Evolutionary conservation across 305 asterid species (phyloP).

Genomic region (Galium porrigens): DNA sequence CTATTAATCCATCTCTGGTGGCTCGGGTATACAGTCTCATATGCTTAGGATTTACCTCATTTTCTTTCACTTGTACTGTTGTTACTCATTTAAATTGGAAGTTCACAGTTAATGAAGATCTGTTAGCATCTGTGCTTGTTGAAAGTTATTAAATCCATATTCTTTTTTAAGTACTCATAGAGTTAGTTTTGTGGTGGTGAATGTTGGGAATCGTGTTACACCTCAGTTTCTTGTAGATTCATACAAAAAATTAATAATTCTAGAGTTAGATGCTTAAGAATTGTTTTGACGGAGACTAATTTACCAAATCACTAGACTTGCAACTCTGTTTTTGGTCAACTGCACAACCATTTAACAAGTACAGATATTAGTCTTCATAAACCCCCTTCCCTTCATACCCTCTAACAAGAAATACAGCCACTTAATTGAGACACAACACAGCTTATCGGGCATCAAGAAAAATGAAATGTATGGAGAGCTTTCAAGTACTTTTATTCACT

Average conservation of each 20-base stretch:
- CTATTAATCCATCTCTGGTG: constrained; percentile 47
- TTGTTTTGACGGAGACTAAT: not conserved
- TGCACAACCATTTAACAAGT: not conserved
- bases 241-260: not conserved
- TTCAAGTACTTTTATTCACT: not conserved
- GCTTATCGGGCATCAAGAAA: not conserved
- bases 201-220: not conserved
- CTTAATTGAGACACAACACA: not conserved
- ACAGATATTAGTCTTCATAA: not conserved
- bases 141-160: constrained; percentile 3
- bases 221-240: not conserved
- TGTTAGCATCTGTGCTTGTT: not conserved
- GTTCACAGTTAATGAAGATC: not conserved
- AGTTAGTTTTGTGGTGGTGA: not conserved
- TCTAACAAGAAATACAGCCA: not conserved
- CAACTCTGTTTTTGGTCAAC: not conserved
- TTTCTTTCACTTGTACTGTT: not conserved
- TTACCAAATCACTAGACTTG: not conserved
- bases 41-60: constrained; percentile 9
- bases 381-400: not conserved
- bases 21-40: constrained; percentile 52
- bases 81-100: not conserved
- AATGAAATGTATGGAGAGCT: not conserved
- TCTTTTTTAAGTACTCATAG: not conserved
- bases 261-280: not conserved